Percentiles rank a stretch among this genome's conserved stretches.
phyloP scores from a whole-genome alignment of 192 early-diverging fungal species.

The Linnemannia schmuckeri region DNA sequence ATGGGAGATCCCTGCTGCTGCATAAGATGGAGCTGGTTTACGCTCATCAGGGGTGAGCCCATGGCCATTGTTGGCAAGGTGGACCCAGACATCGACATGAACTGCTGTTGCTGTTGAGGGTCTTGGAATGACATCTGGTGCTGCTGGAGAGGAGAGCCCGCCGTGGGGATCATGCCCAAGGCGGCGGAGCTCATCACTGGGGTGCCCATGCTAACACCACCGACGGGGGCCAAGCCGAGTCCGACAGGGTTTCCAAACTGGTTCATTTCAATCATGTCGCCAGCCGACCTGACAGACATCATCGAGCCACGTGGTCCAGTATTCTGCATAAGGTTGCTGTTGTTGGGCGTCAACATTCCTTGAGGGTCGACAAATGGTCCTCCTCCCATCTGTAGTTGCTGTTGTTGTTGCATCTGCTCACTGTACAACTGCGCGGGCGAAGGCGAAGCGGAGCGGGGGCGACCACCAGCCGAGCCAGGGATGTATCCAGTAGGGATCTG shows the following conservation, averaged over 20 bases:
- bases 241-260: conserved; percentile 31
- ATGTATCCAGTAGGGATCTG: conserved; percentile 18
- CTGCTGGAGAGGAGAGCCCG: conserved; percentile 24
- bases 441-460: conserved; percentile 21
- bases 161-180: neutral
- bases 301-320: neutral
- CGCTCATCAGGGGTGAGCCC: conserved; percentile 25
- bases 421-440: conserved; percentile 11
- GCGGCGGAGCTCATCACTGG: conserved; percentile 27
- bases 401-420: neutral
- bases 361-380: conserved; percentile 41
- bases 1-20: conserved; percentile 6
- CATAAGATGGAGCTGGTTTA: conserved; percentile 23
- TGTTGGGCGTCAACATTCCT: conserved; percentile 31
- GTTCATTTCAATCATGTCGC: conserved; percentile 44
- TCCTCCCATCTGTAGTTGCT: neutral
- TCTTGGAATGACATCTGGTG: conserved; percentile 25
- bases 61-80: neutral
- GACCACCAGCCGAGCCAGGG: conserved; percentile 31
- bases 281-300: conserved; percentile 12
- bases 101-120: conserved; percentile 24
- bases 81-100: conserved; percentile 3
- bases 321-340: neutral
- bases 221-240: conserved; percentile 24
- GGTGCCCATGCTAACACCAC: conserved; percentile 10